Base-by-base conservation (phyloP, 2,329 filamentous ascomycete genomes). In the Colletotrichum euphorbiae region DNA sequence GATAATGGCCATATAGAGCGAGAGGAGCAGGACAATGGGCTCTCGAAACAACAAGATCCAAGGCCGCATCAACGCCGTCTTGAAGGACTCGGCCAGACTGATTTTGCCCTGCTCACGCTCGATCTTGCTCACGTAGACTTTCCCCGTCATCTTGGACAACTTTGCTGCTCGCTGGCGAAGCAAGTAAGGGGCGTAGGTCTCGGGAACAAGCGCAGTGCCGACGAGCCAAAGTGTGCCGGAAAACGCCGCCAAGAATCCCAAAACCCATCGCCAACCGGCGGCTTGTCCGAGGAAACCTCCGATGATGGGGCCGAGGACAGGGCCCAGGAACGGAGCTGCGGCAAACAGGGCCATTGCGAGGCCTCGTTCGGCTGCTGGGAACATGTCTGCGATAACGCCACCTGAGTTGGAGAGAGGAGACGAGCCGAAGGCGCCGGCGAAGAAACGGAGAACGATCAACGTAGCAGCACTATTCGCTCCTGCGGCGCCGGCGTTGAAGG, bases 1-100 rank as follows among this genome's bases (percentile, higher is more conserved):
- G 57, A 87, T 75, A 70, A 87, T 89, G 62, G 89, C 88, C 81
- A 90, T 86, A 79, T 92, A 93, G 19, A 92, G 80, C 28, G 85
- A 87, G 2, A 89, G 80, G 3, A 92, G 78, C 11, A 90, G 75
- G 21, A 93, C 90, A 72, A 93, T 93, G 1, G 91, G 91, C 74
- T 93, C 90, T 54, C 80, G 80, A 81, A 92, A 90, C 8, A 93
- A 83, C 58, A 93, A 82, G 48, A 90, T 80, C 89, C 90, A 91
- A 0, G 91, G 91, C 2, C 91, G 84, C 58, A 12, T 83, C 81
- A 58, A 77, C 0, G 71, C 71, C 3, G 11, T 61, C 50, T 58
- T 70, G 3, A 89, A 70, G 78, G 87, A 85, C 24, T 85, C 87
- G 6, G 86, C 15, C 7, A 72, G 15, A 0, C 65, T 69, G 4